Base-by-base conservation (phyloP, 2,329 filamentous ascomycete genomes). In the Calcarisporium arbuscula region DNA sequence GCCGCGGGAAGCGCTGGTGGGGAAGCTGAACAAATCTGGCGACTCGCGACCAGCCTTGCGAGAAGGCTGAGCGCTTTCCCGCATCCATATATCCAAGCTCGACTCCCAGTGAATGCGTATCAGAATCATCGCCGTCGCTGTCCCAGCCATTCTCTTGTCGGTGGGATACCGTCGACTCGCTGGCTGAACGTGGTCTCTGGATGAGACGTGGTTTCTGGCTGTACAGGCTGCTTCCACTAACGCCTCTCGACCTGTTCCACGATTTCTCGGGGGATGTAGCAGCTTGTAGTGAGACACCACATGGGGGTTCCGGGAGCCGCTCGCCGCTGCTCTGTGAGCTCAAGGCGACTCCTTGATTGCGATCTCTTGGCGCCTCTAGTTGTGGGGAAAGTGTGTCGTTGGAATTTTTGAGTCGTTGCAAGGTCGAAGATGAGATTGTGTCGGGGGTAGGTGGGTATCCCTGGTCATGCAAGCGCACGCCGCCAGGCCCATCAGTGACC, bases 41-140 rank as follows among this genome's bases (percentile, higher is more conserved):
- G 72, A 74, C 1, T 45, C 44, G 18, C 55, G 50, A 7, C 49
- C 48, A 1, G 45, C 49, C 1, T 53, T 50, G 2, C 35, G 38
- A 5, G 41, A 40, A 1, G 67, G 62, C 30, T 68, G 68, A 20
- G 64, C 53, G 34, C 70, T 71, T 49, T 74, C 71, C 6, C 64
- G 65, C 55, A 78, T 64, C 74, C 74, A 79, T 17, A 74, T 72
- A 35, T 78, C 74, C 5, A 72, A 61, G 39, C 65, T 72, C 2
- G 69, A 74, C 1, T 65, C 57, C n/a, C 4, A 65, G 49, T 3
- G 70, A 73, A 19, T 49, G 55, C 3, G 53, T 47, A 5, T 64
- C 55, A 12, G 64, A 61, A 14, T 58, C 60, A 11, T 65, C 62
- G 7, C 57, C 54, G 23, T 62, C 62, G 5, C 61, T 66, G 21